Evolutionary conservation across 306 rosid genomes (phyloP).

Genomic region (Castanopsis chinensis): DNA sequence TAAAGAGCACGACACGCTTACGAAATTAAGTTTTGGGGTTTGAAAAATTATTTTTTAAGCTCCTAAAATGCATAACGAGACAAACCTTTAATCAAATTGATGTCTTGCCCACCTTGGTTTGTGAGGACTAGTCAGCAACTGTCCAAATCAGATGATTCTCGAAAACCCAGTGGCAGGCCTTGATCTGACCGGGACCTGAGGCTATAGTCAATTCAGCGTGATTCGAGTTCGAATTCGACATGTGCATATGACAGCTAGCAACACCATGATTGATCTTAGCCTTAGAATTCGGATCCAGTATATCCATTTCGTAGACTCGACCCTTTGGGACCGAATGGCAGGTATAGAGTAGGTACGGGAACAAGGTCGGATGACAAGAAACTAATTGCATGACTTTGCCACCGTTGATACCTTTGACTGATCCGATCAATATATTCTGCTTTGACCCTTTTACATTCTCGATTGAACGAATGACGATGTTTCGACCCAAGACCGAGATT

Average conservation of each 20-base stretch:
- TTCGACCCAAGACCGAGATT: no score
- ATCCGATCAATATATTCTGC: no score
- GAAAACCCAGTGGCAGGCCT: conserved; percentile 37
- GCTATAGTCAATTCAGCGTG: conserved; percentile 77
- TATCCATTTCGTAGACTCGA: conserved; percentile 84
- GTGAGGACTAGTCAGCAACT: conserved; percentile 43
- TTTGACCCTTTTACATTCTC: no score
- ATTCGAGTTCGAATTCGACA: conserved; percentile 72
- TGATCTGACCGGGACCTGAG: conserved; percentile 65
- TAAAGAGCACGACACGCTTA: no score
- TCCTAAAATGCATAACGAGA: no score
- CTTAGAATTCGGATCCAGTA: conserved; percentile 59
- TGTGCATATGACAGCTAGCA: conserved; percentile 87
- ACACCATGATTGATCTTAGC: conserved; percentile 73
- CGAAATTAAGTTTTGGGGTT: no score
- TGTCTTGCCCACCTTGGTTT: no score
- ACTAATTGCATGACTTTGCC: conserved; percentile 77
- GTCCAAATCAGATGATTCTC: conserved; percentile 88
- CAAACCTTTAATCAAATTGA: no score
- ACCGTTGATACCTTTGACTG: conserved; percentile 28
- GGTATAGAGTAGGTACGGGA: conserved; percentile 67
- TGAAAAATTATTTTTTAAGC: no score
- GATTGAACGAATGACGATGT: no score
- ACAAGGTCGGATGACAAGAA: conserved; percentile 87
- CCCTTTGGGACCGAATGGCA: conserved; percentile 40